These are phyloP conservation scores for Paraconiothyrium brasiliense DNA, from an alignment of 2,329 filamentous ascomycete genomes.

Conservation along the genomic window DNA sequence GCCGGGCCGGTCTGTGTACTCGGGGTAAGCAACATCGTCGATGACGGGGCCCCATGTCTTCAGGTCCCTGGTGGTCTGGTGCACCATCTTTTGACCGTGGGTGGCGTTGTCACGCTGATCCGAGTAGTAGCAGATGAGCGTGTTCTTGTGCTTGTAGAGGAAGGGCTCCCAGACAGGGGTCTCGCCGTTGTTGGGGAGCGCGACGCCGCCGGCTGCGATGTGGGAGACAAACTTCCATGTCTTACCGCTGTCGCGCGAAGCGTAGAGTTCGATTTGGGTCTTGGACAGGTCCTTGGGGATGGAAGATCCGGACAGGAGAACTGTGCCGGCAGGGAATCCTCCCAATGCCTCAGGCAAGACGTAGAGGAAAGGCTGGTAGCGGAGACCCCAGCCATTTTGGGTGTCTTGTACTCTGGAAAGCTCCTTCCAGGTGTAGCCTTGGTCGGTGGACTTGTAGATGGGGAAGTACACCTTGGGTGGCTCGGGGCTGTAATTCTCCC, in stretches of 20 bases:
- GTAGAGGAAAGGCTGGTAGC: constrained; percentile 76
- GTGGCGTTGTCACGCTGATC: constrained; percentile 71
- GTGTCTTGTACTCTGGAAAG: constrained; percentile 70
- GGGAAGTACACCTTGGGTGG: constrained; percentile 56
- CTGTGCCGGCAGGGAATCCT: constrained; percentile 67
- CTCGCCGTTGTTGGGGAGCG: constrained; percentile 69
- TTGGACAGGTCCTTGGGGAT: constrained; percentile 67
- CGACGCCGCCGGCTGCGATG: constrained; percentile 71
- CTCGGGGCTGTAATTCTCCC: constrained; percentile 64
- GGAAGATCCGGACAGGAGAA: constrained; percentile 69
- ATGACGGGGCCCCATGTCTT: constrained; percentile 67
- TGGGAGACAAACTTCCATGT: constrained; percentile 75
- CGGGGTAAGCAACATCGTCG: constrained; percentile 70
- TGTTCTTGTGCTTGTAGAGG: constrained; percentile 66
- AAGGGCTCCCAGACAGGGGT: constrained; percentile 80
- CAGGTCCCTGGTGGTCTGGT: constrained; percentile 70
- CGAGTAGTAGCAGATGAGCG: constrained; percentile 74
- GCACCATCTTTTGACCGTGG: constrained; percentile 74
- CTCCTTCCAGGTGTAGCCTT: constrained; percentile 67
- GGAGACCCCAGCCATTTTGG: constrained; percentile 70
- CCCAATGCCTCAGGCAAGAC: constrained; percentile 68
- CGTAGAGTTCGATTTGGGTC: constrained; percentile 76
- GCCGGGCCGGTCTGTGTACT: constrained; percentile 71
- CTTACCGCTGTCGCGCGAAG: constrained; percentile 65
- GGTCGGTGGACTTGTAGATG: constrained; percentile 58